Evolutionary conservation across 257 asterid species (phyloP), one percentile per base, ranked within the genome.

Genomic region (Eustoma russellianum): DNA sequence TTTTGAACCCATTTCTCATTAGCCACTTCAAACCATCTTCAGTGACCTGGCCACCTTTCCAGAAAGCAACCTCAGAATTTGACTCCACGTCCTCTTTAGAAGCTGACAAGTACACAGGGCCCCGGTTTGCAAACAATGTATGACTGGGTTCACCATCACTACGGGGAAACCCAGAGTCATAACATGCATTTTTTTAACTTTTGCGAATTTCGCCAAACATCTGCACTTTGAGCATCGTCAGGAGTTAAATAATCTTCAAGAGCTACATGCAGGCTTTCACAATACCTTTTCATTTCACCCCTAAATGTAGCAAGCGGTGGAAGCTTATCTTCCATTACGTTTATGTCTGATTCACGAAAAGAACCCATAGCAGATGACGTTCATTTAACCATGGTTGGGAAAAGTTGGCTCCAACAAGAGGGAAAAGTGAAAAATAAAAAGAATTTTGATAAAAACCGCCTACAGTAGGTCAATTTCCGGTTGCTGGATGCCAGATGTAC

Each of bases 21-120:
- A 92, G 80, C 97, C 95, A 92, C 52, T 60, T 61, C 61, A 92
- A 71, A 64, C 97, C 82, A 63, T 88, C 98, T 64, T 92, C 98
- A 0, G 94, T 88, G 61, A 87, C 94, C 75, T 92, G 98, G 49
- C 97, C 73, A 63, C 98, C 98, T 61, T 71, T 87, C 97, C 98
- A 88, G 62, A 88, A 92, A 6, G 82, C 78, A 77, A 70, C 83
- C 63, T 78, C 88, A 55, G 48, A 24, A 50, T 68, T 70, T 43
- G 72, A 73, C 33, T 72, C 61, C 5, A 53, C 48, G 48, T 72
- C 81, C 35, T 77, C 94, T 60, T 75, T 79, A 2, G 80, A 69
- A 33, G 72, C 59, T 46, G 86, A 70, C 44, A 82, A 64, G 64
- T 74, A 73, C 76, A 88, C 77, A 17, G 93, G 82, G 40, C 70